Percentiles rank a stretch among this genome's conserved stretches.
Conservation (phyloP, 345 rosid genomes). For the Populus ilicifolia region DNA sequence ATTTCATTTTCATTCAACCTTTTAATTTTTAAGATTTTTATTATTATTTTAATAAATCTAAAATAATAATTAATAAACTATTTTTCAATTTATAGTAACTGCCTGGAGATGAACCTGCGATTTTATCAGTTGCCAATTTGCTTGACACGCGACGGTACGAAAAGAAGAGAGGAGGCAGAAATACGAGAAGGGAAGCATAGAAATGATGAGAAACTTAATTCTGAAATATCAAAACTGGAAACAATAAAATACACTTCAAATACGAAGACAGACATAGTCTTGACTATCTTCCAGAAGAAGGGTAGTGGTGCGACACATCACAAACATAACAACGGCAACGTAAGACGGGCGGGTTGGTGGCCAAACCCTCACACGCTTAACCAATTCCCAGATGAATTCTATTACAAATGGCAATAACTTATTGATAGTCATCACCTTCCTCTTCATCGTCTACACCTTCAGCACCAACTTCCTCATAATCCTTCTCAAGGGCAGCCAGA, state of each 20-base stretch:
- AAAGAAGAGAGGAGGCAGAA: neutral
- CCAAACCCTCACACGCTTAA: neutral
- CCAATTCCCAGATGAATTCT: neutral
- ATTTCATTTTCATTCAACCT: too few species aligned
- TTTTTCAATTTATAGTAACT: too few species aligned
- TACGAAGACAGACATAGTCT: neutral
- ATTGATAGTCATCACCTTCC: slow-evolving; percentile 21
- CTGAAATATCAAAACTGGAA: neutral
- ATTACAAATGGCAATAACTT: neutral
- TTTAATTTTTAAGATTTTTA: too few species aligned
- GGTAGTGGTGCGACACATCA: slow-evolving; percentile 1
- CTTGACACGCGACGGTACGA: neutral
- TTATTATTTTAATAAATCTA: too few species aligned
- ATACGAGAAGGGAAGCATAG: neutral
- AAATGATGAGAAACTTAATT: neutral
- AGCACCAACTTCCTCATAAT: slow-evolving; percentile 35
- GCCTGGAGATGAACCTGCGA: neutral
- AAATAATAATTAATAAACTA: too few species aligned
- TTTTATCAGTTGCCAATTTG: neutral
- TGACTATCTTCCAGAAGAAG: neutral
- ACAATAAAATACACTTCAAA: slow-evolving; percentile 1
- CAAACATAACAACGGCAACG: neutral
- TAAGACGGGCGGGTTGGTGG: neutral
- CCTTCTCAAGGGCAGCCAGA: slow-evolving; percentile 35
- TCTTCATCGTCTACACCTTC: slow-evolving; percentile 33